A percentile compares a stretch with the other conserved stretches of the same genome.
Evolutionary conservation across 306 rosid species (phyloP).

Genomic region (Cicer judaicum): DNA sequence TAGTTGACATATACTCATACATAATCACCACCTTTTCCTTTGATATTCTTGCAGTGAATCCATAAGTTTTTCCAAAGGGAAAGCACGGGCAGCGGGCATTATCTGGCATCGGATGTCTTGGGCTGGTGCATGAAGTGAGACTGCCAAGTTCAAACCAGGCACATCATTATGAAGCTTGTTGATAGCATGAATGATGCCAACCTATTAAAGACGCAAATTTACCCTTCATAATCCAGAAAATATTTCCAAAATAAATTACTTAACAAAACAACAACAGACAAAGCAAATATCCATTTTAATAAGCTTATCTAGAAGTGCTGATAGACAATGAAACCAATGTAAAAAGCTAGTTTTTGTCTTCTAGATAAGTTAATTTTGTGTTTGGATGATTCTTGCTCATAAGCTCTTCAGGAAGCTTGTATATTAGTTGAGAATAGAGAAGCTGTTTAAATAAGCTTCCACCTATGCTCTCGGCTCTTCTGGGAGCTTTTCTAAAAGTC

Average conservation of each 20-base stretch:
- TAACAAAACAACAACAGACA: slow-evolving; percentile 24
- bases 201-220: slow-evolving; percentile 56
- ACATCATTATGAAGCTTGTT: slow-evolving; percentile 85
- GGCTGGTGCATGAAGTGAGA: slow-evolving; percentile 92
- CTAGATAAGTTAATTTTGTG: slow-evolving; percentile 1
- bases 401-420: neutral
- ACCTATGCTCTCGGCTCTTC: slow-evolving; percentile 7
- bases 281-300: neutral
- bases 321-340: neutral
- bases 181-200: slow-evolving; percentile 91
- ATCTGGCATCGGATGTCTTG: slow-evolving; percentile 96
- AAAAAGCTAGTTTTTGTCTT: slow-evolving; percentile 2
- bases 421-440: neutral
- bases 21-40: slow-evolving; percentile 58
- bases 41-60: slow-evolving; percentile 82
- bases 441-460: neutral
- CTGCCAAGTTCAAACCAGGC: slow-evolving; percentile 94
- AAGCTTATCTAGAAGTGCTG: slow-evolving; percentile 5
- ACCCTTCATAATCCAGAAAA: slow-evolving; percentile 38
- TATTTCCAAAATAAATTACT: slow-evolving; percentile 1
- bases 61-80: slow-evolving; percentile 91
- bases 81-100: slow-evolving; percentile 99
- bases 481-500: neutral
- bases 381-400: neutral
- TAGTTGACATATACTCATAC: neutral